phyloP scores from a whole-genome alignment of 164 flowering plant genomes.

The Berberis vulgaris region DNA sequence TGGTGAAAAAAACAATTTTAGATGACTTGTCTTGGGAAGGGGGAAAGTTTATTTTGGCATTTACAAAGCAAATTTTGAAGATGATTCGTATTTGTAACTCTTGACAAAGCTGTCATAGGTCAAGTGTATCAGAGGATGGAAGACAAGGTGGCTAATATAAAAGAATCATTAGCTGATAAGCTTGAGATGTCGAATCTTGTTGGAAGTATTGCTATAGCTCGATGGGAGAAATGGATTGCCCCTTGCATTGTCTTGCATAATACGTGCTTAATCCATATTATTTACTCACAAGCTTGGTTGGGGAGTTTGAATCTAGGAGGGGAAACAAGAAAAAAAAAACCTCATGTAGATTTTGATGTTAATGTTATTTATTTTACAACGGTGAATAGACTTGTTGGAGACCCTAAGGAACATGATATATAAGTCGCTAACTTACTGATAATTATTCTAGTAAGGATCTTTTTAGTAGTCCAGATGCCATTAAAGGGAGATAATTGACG shows the following conservation, averaged over 20 bases:
- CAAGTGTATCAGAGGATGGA: constrained; percentile 19
- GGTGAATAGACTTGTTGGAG: background rate
- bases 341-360: constrained; percentile 3
- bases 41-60: constrained; percentile 3
- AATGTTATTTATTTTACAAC: constrained; percentile 1
- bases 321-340: constrained; percentile 8
- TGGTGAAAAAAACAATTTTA: constrained; percentile 2
- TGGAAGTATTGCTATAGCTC: constrained; percentile 1
- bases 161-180: constrained; percentile 6
- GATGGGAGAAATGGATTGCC: constrained; percentile 17
- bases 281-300: constrained; percentile 12
- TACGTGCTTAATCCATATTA: constrained; percentile 15
- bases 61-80: constrained; percentile 12
- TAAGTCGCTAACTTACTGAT: constrained; percentile 6
- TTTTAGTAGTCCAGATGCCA: constrained; percentile 8
- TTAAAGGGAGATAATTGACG: constrained; percentile 8
- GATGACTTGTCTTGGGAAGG: constrained; percentile 16
- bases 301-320: constrained; percentile 1
- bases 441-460: constrained; percentile 4
- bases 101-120: constrained; percentile 11
- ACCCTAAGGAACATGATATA: background rate
- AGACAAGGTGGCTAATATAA: constrained; percentile 12
- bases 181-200: background rate
- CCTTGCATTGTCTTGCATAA: constrained; percentile 20
- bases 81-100: constrained; percentile 17